Evolutionary conservation across 2,329 filamentous ascomycete species (phyloP).

Genomic region (Fusarium stilboides): DNA sequence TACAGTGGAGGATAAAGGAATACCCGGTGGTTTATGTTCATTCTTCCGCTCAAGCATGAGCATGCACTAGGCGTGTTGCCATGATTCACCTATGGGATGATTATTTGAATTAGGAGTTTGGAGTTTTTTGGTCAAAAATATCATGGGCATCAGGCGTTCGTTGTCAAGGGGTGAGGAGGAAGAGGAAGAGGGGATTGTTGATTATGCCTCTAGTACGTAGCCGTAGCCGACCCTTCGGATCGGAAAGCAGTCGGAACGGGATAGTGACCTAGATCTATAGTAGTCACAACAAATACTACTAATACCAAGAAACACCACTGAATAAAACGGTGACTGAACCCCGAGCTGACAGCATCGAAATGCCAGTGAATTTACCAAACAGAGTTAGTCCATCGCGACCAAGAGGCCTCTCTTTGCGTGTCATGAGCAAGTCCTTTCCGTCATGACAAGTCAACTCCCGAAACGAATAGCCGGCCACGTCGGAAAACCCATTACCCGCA

Average conservation of each 20-base stretch:
- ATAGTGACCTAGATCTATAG: not conserved
- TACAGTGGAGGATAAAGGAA: conserved; percentile 44
- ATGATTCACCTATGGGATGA: not conserved
- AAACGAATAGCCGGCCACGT: conserved; percentile 46
- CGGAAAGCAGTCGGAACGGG: conserved; percentile 32
- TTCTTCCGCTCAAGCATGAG: conserved; percentile 32
- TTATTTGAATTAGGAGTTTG: conserved; percentile 16
- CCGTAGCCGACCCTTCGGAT: conserved; percentile 34
- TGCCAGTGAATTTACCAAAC: conserved; percentile 11
- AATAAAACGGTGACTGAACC: conserved; percentile 39
- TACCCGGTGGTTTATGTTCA: conserved; percentile 37
- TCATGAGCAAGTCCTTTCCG: conserved; percentile 31
- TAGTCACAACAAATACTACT: conserved; percentile 39
- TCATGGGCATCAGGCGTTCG: conserved; percentile 20
- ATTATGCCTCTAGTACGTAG: conserved; percentile 8
- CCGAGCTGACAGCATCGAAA: conserved; percentile 21
- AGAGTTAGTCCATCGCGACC: conserved; percentile 14
- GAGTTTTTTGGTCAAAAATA: conserved; percentile 26
- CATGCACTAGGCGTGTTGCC: conserved; percentile 9
- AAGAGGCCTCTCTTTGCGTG: not conserved
- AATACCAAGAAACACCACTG: conserved; percentile 26
- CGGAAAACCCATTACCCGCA: conserved; percentile 51
- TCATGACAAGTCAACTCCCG: conserved; percentile 47
- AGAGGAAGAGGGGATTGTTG: not conserved
- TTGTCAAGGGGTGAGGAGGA: conserved; percentile 12